Evolutionary conservation across 495 filamentous ascomycete genomes (phyloP), one percentile per base, ranked within the genome.

Genomic region (Penicillium cosmopolitanum): DNA sequence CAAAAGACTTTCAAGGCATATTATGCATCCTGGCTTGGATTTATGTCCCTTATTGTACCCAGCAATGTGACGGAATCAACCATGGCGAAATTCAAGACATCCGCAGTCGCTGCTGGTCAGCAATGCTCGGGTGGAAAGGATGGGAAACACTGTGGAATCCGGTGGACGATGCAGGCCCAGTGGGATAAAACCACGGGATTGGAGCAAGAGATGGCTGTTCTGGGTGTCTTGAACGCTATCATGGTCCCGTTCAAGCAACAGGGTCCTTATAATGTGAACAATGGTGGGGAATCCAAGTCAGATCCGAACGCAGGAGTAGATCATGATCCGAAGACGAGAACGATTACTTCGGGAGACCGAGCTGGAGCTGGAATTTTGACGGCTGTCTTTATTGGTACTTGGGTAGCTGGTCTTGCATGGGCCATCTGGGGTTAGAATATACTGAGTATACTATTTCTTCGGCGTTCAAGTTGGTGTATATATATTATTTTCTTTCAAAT

Each of bases 1-100:
- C 87, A 92, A 66, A 86, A 85, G 46, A 84, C 84, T 31, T 94
- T 95, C 82, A 93, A 93, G 68, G 89, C 88, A 5, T 89, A 90
- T 63, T 79, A 92, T 7, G 77, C 87, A 9, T 83, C 88, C 10
- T 93, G 90, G 88, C 84, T 96, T 74, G 87, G 87, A 1, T 80
- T 85, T 10, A 85, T 87, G 8, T 84, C 85, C 1, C 85, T 90
- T 57, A 81, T 92, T 2, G 75, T 75, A 3, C 78, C 78, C 3
- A 88, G 81, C 65, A 91, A 87, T 2, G 80, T 28, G 19, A 48
- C 77, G 44, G 69, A 79, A 40, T 65, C 68, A 8, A 84, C 95
- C 70, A 84, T 84, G 69, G 84, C 86, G 1, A 82, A 87, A 55
- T 77, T 96, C 8, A 72, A 73, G 44, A 78, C 83, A 4, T 90